These are phyloP conservation scores for Tetratostichococcus sp. DNA, from an alignment of 139 green algal genomes.

Conservation along the genomic window DNA sequence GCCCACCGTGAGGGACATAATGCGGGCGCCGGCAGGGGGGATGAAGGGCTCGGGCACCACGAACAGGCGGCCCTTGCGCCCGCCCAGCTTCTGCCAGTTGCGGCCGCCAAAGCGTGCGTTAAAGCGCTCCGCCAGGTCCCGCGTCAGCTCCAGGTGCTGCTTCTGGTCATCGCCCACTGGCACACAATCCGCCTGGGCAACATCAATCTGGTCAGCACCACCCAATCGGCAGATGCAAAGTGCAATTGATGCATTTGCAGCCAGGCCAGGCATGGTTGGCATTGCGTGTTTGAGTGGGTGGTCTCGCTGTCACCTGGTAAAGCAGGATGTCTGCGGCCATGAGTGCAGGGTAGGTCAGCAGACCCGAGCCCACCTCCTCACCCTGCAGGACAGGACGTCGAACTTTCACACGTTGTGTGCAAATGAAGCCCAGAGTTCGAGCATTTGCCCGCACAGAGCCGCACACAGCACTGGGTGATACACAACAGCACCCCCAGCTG, in stretches of 20 bases:
- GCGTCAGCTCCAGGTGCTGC: slow-evolving; percentile 83
- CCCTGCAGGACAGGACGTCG: slow-evolving; percentile 11
- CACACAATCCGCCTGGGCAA: slow-evolving; percentile 84
- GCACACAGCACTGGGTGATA: background rate
- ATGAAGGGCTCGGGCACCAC: slow-evolving; percentile 92
- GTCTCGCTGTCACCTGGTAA: slow-evolving; percentile 70
- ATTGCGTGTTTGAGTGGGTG: too few species aligned
- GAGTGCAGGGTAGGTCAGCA: slow-evolving; percentile 97
- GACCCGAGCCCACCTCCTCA: slow-evolving; percentile 87
- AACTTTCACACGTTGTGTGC: too few species aligned
- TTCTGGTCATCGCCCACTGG: slow-evolving; percentile 97
- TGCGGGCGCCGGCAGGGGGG: slow-evolving; percentile 78
- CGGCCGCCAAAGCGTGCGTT: slow-evolving; percentile 90
- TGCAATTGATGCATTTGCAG: too few species aligned
- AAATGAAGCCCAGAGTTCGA: too few species aligned
- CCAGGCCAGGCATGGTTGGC: too few species aligned
- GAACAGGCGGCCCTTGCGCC: slow-evolving; percentile 66
- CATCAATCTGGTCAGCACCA: too few species aligned
- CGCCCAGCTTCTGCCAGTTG: slow-evolving; percentile 96
- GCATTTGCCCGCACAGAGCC: background rate
- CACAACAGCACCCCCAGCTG: background rate
- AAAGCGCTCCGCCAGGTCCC: slow-evolving; percentile 69
- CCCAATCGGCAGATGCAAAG: too few species aligned
- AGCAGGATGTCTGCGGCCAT: slow-evolving; percentile 99
- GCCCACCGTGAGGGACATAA: slow-evolving; percentile 90